These are phyloP conservation scores for Asparagopsis taxiformis DNA, from an alignment of 31 red algal species.

Conservation along the genomic window DNA sequence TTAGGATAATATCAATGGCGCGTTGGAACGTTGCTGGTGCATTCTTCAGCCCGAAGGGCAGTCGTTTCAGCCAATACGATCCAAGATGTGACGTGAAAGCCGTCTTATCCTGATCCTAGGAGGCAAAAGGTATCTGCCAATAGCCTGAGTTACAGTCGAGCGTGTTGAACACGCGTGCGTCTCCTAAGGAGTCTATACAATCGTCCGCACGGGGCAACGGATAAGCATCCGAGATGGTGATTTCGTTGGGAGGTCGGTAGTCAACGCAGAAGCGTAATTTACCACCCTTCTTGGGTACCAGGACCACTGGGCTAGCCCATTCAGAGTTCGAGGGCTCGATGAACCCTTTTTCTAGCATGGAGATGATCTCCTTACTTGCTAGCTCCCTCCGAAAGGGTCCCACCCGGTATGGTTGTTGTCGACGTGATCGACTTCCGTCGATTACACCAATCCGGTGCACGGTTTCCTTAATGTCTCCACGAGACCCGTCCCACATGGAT, in stretches of 20 bases:
- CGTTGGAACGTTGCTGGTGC: slow-evolving; percentile 37
- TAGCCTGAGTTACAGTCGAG: slow-evolving; percentile 23
- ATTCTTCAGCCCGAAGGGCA: slow-evolving; percentile 34
- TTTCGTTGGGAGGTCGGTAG: slow-evolving; percentile 3
- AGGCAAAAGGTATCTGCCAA: slow-evolving; percentile 8
- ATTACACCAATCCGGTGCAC: not conserved
- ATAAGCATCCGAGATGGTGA: not conserved
- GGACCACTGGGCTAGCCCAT: not conserved
- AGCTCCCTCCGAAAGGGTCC: not conserved
- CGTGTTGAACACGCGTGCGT: slow-evolving; percentile 8
- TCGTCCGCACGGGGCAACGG: slow-evolving; percentile 12
- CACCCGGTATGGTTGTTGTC: not conserved
- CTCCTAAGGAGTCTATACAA: slow-evolving; percentile 8
- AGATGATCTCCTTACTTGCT: not conserved
- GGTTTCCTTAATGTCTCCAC: not conserved
- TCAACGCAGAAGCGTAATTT: slow-evolving; percentile 8
- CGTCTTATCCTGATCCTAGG: not conserved
- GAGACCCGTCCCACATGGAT: not conserved
- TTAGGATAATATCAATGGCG: slow-evolving; percentile 21
- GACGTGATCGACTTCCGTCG: not conserved
- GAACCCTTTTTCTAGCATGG: not conserved
- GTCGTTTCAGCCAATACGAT: slow-evolving; percentile 15
- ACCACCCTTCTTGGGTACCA: not conserved
- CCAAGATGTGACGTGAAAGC: slow-evolving; percentile 11
- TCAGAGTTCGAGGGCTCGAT: not conserved